Base-by-base conservation (phyloP, 2,329 filamentous ascomycete species). In the Paracoccidioides lutzii region DNA sequence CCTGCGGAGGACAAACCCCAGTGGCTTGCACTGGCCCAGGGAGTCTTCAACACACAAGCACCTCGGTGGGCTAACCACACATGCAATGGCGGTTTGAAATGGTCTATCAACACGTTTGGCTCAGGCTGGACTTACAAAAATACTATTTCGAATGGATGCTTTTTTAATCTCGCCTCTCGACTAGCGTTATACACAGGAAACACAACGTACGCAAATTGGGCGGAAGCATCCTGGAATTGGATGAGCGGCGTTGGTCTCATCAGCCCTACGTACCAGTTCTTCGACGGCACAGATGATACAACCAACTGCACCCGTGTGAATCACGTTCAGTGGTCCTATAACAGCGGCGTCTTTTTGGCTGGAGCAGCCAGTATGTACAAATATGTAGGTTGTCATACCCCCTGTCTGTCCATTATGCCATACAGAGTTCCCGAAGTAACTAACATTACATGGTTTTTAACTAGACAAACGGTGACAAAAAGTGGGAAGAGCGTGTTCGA, bases 81-180 rank as follows among this genome's bases (percentile, higher is more conserved):
- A 0, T 95, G 89, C 68, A 75, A 73, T 49, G 89, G 89, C 52
- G 89, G 89, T 8, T 71, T 95, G 61, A 81, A 85, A 60, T 95
- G 90, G 90, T 89, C 95, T 72, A 86, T 94, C 59, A 90, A 85
- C 72, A 77, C 81, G 10, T 87, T 84, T 72, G 90, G 90, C 72
- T 80, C 77, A 56, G 88, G 88, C 4, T 82, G 76, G 62, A 70
- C 71, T 54, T 81, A 79, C 62, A 81, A 81, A 61, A 82, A 82
- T 61, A 74, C 76, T 28, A 77, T 82, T 59, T 78, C 76, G 10
- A 81, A 81, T 59, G 79, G 79, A 3, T 78, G 74, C 37, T 75
- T 81, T 57, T 81, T 81, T 67, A 77, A 81, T 60, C 72, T 82
- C 9, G 74, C 76, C 2, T 77, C 88, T 6, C 82, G 88, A 14